Evolutionary conservation across 495 filamentous ascomycete species (phyloP), one percentile per base, ranked within the genome.

Genomic region (Chaetomidium leptoderma): DNA sequence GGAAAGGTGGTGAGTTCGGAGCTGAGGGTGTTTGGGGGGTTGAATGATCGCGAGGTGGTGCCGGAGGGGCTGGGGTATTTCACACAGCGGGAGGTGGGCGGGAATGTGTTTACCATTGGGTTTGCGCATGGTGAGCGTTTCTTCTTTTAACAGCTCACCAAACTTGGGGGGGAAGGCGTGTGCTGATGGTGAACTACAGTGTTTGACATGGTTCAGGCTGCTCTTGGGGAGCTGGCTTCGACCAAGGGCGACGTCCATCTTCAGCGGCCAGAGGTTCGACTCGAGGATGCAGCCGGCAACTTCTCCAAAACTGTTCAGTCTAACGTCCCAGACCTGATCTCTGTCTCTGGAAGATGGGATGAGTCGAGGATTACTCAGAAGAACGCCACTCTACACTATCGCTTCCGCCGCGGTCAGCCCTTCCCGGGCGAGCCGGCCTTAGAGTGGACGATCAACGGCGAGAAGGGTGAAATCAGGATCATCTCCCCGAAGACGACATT

Each of bases 1-100:
- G 83, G 83, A 1, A 76, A 73, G 46, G 77, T 84, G 13, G 47
- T 83, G 11, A 82, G 80, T 54, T 77, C 72, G 26, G 78, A 79
- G 21, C 32, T 83, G 55, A 70, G 72, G n/a, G 58, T 69, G 2
- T 68, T 63, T 52, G 72, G 71, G 0, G 72, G 70, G n/a, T 61
- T 70, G 1, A 63, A 65, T n/a, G 71, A 69, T 3, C 63, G 76
- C 4, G 70, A 67, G 9, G 59, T 30, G 2, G 23, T 74, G 10
- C 56, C 61, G 0, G 66, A 73, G 57, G 61, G 59, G 0, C 29
- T 78, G 29, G 61, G 65, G 39, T 83, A 84, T 53, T 76, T 82
- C 23, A 57, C 71, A 0, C 62, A 77, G 10, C 59, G 71, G 24
- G 60, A 68, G 23, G 63, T 80, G 23, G 83, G 80, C 1, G 81